Evolutionary conservation across 2,329 filamentous ascomycete species (phyloP), one percentile per base, ranked within the genome.

Genomic region (Colletotrichum sansevieriae): DNA sequence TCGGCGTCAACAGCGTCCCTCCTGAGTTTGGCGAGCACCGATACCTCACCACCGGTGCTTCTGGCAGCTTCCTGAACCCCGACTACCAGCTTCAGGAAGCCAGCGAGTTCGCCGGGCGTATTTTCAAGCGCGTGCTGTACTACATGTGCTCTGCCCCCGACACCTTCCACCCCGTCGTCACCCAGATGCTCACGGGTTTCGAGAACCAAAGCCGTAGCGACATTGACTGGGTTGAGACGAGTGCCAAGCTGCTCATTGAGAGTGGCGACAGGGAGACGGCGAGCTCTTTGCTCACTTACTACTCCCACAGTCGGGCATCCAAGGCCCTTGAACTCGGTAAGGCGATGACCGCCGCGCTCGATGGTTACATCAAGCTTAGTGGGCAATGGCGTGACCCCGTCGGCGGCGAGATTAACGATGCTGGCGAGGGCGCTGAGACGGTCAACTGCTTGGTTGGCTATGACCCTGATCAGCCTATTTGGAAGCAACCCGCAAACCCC

Each of bases 371-470:
- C 37, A 76, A 76, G 71, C 65, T 76, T 4, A 69, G 67, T 0
- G 73, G 74, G 1, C 44, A 49, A n/a, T 76, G 74, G 74, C 70
- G 65, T 46, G 49, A 51, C 10, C 76, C 73, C 11, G 68, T 68
- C 29, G 75, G 75, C 10, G 77, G 78, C 37, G 55, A 73, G 51
- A 79, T 79, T 41, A 78, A 78, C 25, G 76, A 78, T 59, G 70
- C 73, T 8, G 76, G 75, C 6, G 72, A 76, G 33, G 77, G 76
- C 1, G 73, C 72, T 8, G 77, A 78, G 71, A 77, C 76, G 7
- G 76, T 78, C n/a, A 78, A 78, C 54, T 78, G 77, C 51, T 69
- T 78, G 8, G 71, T 78, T n/a, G 77, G 76, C 0, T 68, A 74
- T 41, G 72, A 76, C 55, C 75, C 75, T 13, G 75, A 77, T 33